Evolutionary conservation across 148 eudicot genomes (phyloP).

Genomic region (Cornus kousa): DNA sequence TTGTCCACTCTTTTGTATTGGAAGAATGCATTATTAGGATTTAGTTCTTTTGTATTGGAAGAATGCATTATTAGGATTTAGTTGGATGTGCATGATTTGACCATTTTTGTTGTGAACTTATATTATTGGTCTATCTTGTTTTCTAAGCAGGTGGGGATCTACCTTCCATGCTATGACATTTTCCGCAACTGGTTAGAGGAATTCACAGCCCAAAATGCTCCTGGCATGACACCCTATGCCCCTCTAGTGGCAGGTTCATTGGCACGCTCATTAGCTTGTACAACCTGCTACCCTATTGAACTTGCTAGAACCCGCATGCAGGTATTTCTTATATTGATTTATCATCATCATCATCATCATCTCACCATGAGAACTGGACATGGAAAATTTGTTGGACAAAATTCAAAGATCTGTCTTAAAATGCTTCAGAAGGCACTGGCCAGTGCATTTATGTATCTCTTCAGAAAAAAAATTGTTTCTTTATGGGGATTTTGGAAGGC

Average conservation of each 20-base stretch:
- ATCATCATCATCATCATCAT: not conserved
- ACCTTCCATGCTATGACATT: conserved; percentile 88
- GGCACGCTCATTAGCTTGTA: conserved; percentile 95
- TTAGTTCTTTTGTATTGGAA: not conserved
- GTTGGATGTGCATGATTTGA: conserved; percentile 4
- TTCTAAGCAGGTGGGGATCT: conserved; percentile 81
- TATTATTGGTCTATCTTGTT: not conserved
- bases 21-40: not conserved
- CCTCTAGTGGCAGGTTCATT: conserved; percentile 86
- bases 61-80: not conserved
- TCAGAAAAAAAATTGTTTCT: not conserved
- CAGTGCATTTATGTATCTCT: not conserved
- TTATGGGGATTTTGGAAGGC: not conserved
- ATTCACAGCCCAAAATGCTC: conserved; percentile 50
- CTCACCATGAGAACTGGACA: conserved; percentile 14
- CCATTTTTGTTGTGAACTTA: not conserved
- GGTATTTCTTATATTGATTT: conserved; percentile 39
- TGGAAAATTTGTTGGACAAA: not conserved
- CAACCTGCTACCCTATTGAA: conserved; percentile 92
- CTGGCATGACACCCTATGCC: conserved; percentile 67
- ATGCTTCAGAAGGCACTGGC: conserved; percentile 26
- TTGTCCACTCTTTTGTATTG: not conserved
- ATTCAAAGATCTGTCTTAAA: conserved; percentile 4
- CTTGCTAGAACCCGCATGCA: conserved; percentile 99
- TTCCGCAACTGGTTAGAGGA: conserved; percentile 63